Evolutionary conservation across 2,329 filamentous ascomycete genomes (phyloP).

Genomic region (Ascochyta fabae): DNA sequence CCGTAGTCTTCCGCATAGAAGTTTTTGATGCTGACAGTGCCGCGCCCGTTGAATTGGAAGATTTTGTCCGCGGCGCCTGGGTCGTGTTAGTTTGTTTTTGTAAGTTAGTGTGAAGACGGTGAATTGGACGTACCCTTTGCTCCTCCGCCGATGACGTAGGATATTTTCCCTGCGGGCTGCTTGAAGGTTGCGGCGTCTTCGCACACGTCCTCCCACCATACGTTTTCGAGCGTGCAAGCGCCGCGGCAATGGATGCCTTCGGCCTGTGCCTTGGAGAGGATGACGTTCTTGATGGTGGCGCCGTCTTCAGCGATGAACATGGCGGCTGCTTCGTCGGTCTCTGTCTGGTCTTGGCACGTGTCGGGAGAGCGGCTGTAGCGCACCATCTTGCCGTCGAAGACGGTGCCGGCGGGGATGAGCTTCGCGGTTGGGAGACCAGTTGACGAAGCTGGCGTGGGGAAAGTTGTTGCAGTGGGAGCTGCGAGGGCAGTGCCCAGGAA

Average conservation of each 20-base stretch:
- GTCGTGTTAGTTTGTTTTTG: not conserved
- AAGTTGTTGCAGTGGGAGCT: conserved; percentile 18
- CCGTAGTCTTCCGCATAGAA: conserved; percentile 31
- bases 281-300: conserved; percentile 57
- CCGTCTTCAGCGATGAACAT: conserved; percentile 47
- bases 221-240: conserved; percentile 47
- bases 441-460: conserved; percentile 11
- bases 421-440: conserved; percentile 13
- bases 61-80: conserved; percentile 28
- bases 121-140: conserved; percentile 7
- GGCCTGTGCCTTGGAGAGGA: conserved; percentile 55
- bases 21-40: conserved; percentile 28
- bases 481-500: conserved; percentile 23
- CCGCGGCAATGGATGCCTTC: conserved; percentile 60
- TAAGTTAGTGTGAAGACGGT: too few relatives aligned
- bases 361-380: conserved; percentile 20
- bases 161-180: conserved; percentile 12
- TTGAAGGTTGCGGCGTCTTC: conserved; percentile 25
- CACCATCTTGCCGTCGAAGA: conserved; percentile 23
- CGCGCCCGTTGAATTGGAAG: conserved; percentile 34
- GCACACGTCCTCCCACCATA: conserved; percentile 20
- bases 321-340: conserved; percentile 25
- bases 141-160: conserved; percentile 30
- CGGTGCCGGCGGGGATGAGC: conserved; percentile 12
- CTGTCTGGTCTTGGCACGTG: conserved; percentile 18